A percentile compares a stretch with the other conserved stretches of the same genome.
These are phyloP conservation scores for Bombardia bombarda DNA, from an alignment of 495 filamentous ascomycete genomes.

Conservation along the genomic window DNA sequence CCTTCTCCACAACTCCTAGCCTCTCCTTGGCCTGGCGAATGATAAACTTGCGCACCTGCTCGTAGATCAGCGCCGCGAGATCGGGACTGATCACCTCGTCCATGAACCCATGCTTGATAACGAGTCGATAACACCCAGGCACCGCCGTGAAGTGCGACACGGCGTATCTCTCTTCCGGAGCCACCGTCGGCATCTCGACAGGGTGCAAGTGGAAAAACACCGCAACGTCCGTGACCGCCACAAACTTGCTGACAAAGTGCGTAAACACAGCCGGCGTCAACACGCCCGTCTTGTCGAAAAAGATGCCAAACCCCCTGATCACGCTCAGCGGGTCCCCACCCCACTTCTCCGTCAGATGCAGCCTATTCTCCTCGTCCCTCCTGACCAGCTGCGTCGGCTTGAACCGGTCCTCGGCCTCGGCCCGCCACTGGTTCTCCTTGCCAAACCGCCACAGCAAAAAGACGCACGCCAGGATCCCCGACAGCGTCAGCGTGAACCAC, in stretches of 20 bases:
- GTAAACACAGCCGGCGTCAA: slow-evolving; percentile 50
- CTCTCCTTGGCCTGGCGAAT: slow-evolving; percentile 25
- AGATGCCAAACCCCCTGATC: slow-evolving; percentile 51
- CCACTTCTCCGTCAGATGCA: slow-evolving; percentile 31
- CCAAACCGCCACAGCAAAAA: slow-evolving; percentile 69
- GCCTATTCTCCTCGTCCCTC: slow-evolving; percentile 13
- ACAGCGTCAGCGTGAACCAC: slow-evolving; percentile 66
- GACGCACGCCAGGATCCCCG: slow-evolving; percentile 46
- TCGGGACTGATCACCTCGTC: slow-evolving; percentile 58
- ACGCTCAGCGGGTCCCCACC: slow-evolving; percentile 37
- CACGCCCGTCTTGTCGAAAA: slow-evolving; percentile 58
- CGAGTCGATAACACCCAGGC: slow-evolving; percentile 55
- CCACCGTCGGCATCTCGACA: slow-evolving; percentile 42
- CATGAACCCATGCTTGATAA: slow-evolving; percentile 62
- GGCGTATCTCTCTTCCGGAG: slow-evolving; percentile 32
- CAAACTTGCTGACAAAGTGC: slow-evolving; percentile 57
- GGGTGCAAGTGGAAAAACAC: slow-evolving; percentile 59
- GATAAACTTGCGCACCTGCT: slow-evolving; percentile 49
- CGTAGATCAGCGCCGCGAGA: slow-evolving; percentile 50
- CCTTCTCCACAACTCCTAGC: slow-evolving; percentile 4
- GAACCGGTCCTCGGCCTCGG: slow-evolving; percentile 54
- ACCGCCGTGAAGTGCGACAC: slow-evolving; percentile 33
- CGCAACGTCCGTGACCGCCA: slow-evolving; percentile 45
- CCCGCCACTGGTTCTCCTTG: slow-evolving; percentile 64
- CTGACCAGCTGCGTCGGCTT: slow-evolving; percentile 36